Base-by-base conservation (phyloP, 495 filamentous ascomycete species). In the Neurospora africana region DNA sequence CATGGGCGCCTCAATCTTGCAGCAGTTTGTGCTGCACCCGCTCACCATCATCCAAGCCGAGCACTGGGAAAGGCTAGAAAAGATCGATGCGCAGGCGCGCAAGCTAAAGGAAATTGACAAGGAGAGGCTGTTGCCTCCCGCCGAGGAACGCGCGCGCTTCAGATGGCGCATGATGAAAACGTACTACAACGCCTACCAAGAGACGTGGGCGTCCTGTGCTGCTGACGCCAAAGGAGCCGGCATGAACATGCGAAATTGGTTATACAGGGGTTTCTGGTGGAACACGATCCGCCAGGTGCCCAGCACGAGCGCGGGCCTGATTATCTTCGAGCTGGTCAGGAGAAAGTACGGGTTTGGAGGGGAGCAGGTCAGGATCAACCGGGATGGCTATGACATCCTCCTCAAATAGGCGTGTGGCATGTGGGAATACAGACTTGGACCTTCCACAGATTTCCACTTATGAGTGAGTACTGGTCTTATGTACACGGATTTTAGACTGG, bases 291-390 rank as follows among this genome's bases (percentile, higher is more conserved):
- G 90, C 44, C 92, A 95, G 81, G 90, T 97, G 43, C 94, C 94
- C 19, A 94, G 92, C 78, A 96, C 94, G 5, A 94, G 91, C 75
- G 93, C 94, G 2, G 94, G 93, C 0, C 79, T 97, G 70, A 91
- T 97, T 73, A 93, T 95, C 67, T 97, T 97, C 78, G 94, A 97
- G 79, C 73, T 97, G 40, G 89, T 97, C 27, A 84, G 94, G 74
- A 86, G 94, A 70, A 91, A 91, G 79, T 96, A 94, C 80, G 91
- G 91, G 9, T 85, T 82, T 70, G 83, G 89, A 5, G 86, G 85
- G 17, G 91, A 93, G 69, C 89, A 89, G 73, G 89, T 86, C 15
- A 74, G 82, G 13, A 84, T 86, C 35, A 83, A 81, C 35, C 78
- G 75, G 75, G 91, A 93, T 74, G 90, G 91, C 33, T 92, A 91